A percentile compares a stretch with the other conserved stretches of the same genome.
Evolutionary conservation across 305 asterid species (phyloP).

Genomic region (Withania somnifera): DNA sequence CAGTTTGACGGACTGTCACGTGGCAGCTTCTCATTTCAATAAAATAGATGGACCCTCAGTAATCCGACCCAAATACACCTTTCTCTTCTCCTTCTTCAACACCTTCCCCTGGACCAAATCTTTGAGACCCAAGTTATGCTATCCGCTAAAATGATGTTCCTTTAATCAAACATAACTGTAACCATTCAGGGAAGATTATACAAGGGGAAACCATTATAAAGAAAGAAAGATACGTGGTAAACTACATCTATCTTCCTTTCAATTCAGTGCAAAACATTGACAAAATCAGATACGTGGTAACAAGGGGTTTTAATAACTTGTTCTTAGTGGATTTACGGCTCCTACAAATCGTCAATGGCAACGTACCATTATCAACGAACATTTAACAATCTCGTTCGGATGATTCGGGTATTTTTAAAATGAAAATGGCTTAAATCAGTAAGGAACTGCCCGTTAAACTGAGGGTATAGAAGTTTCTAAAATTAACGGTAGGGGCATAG

Average conservation of each 20-base stretch:
- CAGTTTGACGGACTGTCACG: too few species aligned
- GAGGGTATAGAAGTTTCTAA: too few species aligned
- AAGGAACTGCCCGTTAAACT: too few species aligned
- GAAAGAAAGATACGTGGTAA: neutral
- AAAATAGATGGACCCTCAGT: too few species aligned
- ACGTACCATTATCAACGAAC: slow-evolving; percentile 30
- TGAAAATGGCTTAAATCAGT: too few species aligned
- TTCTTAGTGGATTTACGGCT: slow-evolving; percentile 39
- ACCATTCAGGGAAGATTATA: neutral
- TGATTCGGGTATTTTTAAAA: too few species aligned
- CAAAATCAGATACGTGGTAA: too few species aligned
- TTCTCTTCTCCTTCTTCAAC: too few species aligned
- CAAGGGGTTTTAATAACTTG: slow-evolving; percentile 31
- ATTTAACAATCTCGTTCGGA: slow-evolving; percentile 26
- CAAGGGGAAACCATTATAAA: neutral
- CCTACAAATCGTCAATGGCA: slow-evolving; percentile 56
- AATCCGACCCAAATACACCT: too few species aligned
- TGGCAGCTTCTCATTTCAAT: too few species aligned
- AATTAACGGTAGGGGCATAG: too few species aligned
- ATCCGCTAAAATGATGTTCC: neutral
- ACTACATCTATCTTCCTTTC: slow-evolving; percentile 6
- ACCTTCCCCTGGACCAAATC: neutral
- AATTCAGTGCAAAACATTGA: slow-evolving; percentile 45
- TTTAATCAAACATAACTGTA: neutral
- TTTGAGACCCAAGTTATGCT: neutral